Percentiles rank a stretch among this genome's conserved stretches.
Evolutionary conservation across 2,329 filamentous ascomycete species (phyloP).

Genomic region (Nectriaceae sp.): DNA sequence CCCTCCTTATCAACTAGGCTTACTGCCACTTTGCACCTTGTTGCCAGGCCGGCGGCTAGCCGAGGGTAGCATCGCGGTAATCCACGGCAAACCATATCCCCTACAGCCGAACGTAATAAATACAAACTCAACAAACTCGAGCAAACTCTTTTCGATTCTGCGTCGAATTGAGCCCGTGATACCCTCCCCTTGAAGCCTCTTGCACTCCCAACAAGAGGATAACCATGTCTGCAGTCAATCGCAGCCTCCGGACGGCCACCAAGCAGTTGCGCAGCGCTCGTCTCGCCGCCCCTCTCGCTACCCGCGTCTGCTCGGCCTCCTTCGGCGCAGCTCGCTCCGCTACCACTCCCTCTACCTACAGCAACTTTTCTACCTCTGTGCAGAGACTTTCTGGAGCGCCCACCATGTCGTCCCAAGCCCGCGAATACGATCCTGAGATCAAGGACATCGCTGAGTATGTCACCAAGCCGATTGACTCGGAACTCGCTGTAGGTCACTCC

Average conservation of each 20-base stretch:
- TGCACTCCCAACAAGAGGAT: not conserved
- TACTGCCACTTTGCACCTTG: not conserved
- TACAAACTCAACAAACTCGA: slow-evolving; percentile 19
- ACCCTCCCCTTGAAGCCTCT: slow-evolving; percentile 9
- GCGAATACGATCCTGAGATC: slow-evolving; percentile 87
- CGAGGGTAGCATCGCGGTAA: slow-evolving; percentile 30
- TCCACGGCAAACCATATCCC: slow-evolving; percentile 21
- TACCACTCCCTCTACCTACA: slow-evolving; percentile 38
- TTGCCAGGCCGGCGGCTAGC: slow-evolving; percentile 22
- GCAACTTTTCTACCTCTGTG: slow-evolving; percentile 52
- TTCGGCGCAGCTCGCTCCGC: slow-evolving; percentile 34
- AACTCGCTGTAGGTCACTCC: slow-evolving; percentile 75
- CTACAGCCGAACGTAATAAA: slow-evolving; percentile 30
- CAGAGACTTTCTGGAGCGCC: slow-evolving; percentile 51
- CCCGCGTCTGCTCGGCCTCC: slow-evolving; percentile 36
- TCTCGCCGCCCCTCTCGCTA: slow-evolving; percentile 36
- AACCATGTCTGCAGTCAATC: slow-evolving; percentile 56
- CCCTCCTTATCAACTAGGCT: not conserved
- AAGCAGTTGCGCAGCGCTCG: slow-evolving; percentile 52
- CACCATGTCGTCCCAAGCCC: slow-evolving; percentile 50
- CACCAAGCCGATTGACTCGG: slow-evolving; percentile 87
- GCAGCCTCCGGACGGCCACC: slow-evolving; percentile 56
- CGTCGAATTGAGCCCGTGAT: slow-evolving; percentile 21
- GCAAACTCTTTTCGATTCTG: slow-evolving; percentile 11
- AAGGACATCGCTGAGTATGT: slow-evolving; percentile 94